A percentile compares a stretch with the other conserved stretches of the same genome.
These are phyloP conservation scores for Effrenium voratum DNA, from an alignment of 73 alveolate genomes.

Conservation along the genomic window DNA sequence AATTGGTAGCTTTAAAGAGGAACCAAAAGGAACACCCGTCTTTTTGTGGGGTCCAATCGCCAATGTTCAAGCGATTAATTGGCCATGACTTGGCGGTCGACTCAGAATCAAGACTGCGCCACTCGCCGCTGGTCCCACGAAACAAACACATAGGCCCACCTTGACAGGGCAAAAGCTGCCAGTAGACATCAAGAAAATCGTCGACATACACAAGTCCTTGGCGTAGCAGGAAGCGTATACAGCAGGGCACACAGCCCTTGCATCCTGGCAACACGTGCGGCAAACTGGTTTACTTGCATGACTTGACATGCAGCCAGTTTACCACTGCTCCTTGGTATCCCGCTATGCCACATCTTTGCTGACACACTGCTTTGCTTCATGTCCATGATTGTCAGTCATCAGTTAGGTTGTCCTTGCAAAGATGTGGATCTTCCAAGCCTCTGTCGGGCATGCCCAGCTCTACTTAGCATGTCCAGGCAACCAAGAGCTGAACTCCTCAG, in stretches of 20 bases:
- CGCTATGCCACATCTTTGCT: neutral
- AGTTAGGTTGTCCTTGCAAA: neutral
- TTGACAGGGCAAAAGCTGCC: constrained; percentile 73
- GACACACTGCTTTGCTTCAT: neutral
- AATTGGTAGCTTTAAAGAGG: too few species aligned
- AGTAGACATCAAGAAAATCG: constrained; percentile 32
- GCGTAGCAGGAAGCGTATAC: too few species aligned
- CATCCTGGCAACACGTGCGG: too few species aligned
- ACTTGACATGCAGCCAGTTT: neutral
- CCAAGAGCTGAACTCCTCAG: neutral
- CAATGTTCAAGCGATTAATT: too few species aligned
- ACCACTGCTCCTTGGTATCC: neutral
- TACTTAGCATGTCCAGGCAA: too few species aligned
- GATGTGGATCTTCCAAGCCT: too few species aligned
- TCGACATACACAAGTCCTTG: constrained; percentile 73
- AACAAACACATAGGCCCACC: neutral
- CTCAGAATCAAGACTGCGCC: neutral
- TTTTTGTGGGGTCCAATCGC: too few species aligned
- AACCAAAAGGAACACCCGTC: too few species aligned
- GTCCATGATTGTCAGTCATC: neutral
- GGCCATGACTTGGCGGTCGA: too few species aligned
- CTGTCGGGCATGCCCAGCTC: too few species aligned
- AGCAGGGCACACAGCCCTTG: too few species aligned
- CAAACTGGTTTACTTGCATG: neutral
- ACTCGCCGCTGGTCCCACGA: neutral